Evolutionary conservation across 2,329 filamentous ascomycete species (phyloP), one percentile per base, ranked within the genome.

Genomic region (Elsinoe fawcettii): DNA sequence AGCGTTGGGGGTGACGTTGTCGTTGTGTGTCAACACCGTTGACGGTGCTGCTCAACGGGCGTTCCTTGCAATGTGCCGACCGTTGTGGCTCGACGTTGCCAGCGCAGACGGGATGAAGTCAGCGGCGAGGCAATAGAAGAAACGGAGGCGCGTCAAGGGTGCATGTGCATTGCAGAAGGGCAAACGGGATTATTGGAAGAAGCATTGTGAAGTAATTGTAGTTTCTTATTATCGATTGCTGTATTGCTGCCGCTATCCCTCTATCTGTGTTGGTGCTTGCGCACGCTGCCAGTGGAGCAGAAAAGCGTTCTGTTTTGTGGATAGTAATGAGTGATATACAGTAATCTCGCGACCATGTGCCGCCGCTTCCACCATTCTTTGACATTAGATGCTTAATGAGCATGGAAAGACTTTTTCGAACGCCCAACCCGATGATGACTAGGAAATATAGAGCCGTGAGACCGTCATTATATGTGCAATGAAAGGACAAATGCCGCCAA

Each of bases 381-480:
- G 41, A 46, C 41, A 46, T 46, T 46, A 46, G 2, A 23, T 46
- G 20, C 20, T 46, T 14, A 20, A 25, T 6, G 46, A 44, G 22
- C 16, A 44, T 5, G 3, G 25, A 34, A 20, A 30, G 25, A 51
- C 14, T 12, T 51, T 51, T 51, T 32, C 27, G 27, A 25, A 25
- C 23, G n/a, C 37, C n/a, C n/a, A 51, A 51, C 46, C 46, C 30
- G 5, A 22, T 51, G 46, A 32, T 32, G 46, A 51, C 30, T 36
- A 51, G 25, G 46, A 51, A 32, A 51, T 16, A 16, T 34, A 39
- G 49, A 53, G 49, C 49, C 49, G 49, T 53, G 32, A 53, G 49
- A 53, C 49, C n/a, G 49, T 53, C 34, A 37, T 53, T 53, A 30
- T 55, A 55, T 55, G 20, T 55, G 53, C 23, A 55, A 46, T 34